Base-by-base conservation (phyloP, 2,329 filamentous ascomycete species). In the Colletotrichum ledebouriae region DNA sequence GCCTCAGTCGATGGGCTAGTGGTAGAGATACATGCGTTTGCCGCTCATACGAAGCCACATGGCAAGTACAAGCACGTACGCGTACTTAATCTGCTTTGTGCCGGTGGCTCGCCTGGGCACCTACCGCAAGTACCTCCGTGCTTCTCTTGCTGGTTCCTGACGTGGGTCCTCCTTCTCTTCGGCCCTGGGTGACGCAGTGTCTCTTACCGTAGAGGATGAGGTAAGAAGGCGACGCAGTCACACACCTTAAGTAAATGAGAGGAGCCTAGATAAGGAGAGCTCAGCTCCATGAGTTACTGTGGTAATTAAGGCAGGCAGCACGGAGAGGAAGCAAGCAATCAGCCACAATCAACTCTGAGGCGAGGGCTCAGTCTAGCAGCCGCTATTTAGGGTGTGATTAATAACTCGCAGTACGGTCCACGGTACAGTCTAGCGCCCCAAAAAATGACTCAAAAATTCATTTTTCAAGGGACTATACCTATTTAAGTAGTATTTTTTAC, bases 201-300 rank as follows among this genome's bases (percentile, higher is more conserved):
- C 20, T 42, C 17, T 17, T 17, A 34, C 55, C 37, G 39, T 52
- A 29, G 58, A 41, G 53, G 50, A 65, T 65, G 61, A 68, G 61
- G 61, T 65, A 68, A 68, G 65, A 56, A 59, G 25, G 49, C 39
- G 34, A 68, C 13, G 34, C 42, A 49, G 60, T 59, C 39, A 64
- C 59, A 39, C 59, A 62, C 59, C 50, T 56, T 17, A 20, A 20
- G 44, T 39, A 37, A 46, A 15, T 22, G 46, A 12, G 46, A 22
- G 13, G 22, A 29, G 17, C 13, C 22, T 17, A 17, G 17, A 17
- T 17, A 12, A 12, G 11, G 13, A 29, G 15, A 10, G 25, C 49
- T 55, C 12, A 55, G 52, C 52, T 55, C n/a, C 15, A 17, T 6
- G 7, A 22, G 22, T 22, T 22, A 17, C 17, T 17, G 2, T 17